Percentiles rank a stretch among this genome's conserved stretches.
phyloP scores from a whole-genome alignment of 805 yeast genomes.

The Zygotorulaspora chibaensis region DNA sequence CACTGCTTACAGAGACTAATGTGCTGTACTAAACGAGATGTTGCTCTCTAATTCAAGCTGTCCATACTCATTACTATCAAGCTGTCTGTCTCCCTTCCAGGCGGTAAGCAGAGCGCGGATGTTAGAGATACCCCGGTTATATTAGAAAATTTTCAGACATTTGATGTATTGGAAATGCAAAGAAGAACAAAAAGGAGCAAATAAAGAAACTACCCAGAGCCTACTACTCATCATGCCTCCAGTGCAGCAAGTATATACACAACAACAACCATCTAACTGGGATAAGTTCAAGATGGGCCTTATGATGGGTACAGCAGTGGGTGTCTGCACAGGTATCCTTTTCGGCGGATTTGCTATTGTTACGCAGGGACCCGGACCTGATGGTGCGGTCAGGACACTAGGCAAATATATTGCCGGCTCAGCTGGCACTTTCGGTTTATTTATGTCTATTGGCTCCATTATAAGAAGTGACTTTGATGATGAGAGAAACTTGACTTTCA shows the following conservation, averaged over 20 bases:
- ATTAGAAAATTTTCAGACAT: not conserved
- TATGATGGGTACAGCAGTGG: conserved; percentile 81
- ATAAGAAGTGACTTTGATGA: conserved; percentile 64
- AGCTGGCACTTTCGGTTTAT: conserved; percentile 93
- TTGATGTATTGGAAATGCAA: too few relatives aligned
- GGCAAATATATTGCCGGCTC: conserved; percentile 97
- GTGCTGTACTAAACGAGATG: too few relatives aligned
- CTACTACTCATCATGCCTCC: conserved; percentile 46
- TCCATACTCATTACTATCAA: too few relatives aligned
- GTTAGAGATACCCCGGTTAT: not conserved
- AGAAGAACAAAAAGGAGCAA: too few relatives aligned
- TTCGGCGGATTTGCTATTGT: conserved; percentile 91
- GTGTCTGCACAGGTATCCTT: conserved; percentile 90
- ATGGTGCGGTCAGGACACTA: conserved; percentile 91
- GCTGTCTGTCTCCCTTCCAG: not conserved
- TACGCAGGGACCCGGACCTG: conserved; percentile 96
- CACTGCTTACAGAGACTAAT: too few relatives aligned
- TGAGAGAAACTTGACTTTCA: conserved; percentile 16
- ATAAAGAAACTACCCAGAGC: too few relatives aligned
- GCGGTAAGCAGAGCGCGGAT: not conserved
- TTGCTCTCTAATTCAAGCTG: not conserved
- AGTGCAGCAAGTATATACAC: conserved; percentile 59
- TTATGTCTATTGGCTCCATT: conserved; percentile 94
- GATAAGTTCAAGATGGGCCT: conserved; percentile 99
- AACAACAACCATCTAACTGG: conserved; percentile 75